phyloP scores from a whole-genome alignment of 352 stramenopile species.

The Phytophthora sojae region DNA sequence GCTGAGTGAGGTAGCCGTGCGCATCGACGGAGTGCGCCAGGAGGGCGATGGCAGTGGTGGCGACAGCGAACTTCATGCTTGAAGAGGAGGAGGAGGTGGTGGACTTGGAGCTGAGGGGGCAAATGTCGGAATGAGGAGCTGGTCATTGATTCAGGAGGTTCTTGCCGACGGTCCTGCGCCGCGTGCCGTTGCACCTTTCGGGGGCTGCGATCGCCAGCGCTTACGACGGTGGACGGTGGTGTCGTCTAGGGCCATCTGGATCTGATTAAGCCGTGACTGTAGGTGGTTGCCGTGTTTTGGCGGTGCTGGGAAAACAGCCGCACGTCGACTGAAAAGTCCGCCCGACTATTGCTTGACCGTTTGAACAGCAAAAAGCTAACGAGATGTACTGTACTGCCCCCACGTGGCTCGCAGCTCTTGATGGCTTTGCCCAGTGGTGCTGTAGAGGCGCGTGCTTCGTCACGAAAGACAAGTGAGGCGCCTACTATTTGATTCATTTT shows the following conservation, averaged over 20 bases:
- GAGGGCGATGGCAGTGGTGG: slow-evolving; percentile 29
- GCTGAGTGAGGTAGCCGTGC: slow-evolving; percentile 52
- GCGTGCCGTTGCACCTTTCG: slow-evolving; percentile 8
- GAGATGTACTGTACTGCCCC: slow-evolving; percentile 16
- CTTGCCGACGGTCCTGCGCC: slow-evolving; percentile 19
- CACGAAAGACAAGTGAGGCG: slow-evolving; percentile 16
- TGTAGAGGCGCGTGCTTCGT: slow-evolving; percentile 8
- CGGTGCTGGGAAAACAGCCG: slow-evolving; percentile 25
- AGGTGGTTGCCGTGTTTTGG: slow-evolving; percentile 10
- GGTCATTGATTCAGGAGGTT: background rate
- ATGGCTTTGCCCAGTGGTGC: slow-evolving; percentile 5
- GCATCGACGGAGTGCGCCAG: slow-evolving; percentile 32
- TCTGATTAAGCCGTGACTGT: slow-evolving; percentile 13
- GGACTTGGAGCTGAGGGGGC: slow-evolving; percentile 22
- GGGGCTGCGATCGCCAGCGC: slow-evolving; percentile 3
- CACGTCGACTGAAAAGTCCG: slow-evolving; percentile 24
- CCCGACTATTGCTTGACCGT: slow-evolving; percentile 12
- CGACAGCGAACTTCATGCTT: slow-evolving; percentile 39
- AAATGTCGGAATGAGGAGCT: slow-evolving; percentile 36
- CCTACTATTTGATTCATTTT: slow-evolving; percentile 4
- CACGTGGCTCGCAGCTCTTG: background rate
- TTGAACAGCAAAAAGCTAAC: slow-evolving; percentile 26
- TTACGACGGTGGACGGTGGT: slow-evolving; percentile 16
- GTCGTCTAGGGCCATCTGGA: slow-evolving; percentile 6
- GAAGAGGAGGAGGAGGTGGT: background rate